A percentile compares a stretch with the other conserved stretches of the same genome.
Conservation (phyloP, 2,329 filamentous ascomycete species). For the Fusarium neocosmosporiellum region DNA sequence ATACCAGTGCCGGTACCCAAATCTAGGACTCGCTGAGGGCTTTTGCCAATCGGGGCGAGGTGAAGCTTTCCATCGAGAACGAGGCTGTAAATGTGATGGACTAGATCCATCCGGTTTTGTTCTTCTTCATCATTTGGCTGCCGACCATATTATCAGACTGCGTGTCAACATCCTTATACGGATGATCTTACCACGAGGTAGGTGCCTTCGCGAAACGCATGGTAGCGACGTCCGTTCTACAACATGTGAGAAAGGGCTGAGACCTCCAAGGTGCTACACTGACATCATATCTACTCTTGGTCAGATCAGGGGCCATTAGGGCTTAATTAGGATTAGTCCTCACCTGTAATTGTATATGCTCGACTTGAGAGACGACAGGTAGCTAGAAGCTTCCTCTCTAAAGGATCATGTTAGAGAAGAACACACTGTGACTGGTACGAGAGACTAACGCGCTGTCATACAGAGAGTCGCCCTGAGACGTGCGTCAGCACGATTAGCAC, state of each 20-base stretch:
- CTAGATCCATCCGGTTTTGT: constrained; percentile 14
- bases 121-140: constrained; percentile 24
- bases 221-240: constrained; percentile 25
- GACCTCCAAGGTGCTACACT: neutral
- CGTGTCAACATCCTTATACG: neutral
- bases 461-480: neutral
- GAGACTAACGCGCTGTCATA: neutral
- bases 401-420: neutral
- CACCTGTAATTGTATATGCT: constrained; percentile 27
- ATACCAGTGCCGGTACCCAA: constrained; percentile 18
- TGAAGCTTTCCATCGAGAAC: constrained; percentile 1
- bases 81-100: constrained; percentile 15
- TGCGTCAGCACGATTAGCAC: neutral
- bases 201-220: constrained; percentile 28
- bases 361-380: constrained; percentile 24
- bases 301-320: neutral
- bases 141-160: neutral
- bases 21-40: constrained; percentile 5
- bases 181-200: constrained; percentile 10
- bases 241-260: fast-evolving
- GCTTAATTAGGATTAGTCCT: neutral
- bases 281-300: constrained; percentile 16
- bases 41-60: constrained; percentile 4
- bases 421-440: fast-evolving
- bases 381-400: constrained; percentile 4